phyloP scores from a whole-genome alignment of 129 eudicot genomes.

The Flaveria bidentis region DNA sequence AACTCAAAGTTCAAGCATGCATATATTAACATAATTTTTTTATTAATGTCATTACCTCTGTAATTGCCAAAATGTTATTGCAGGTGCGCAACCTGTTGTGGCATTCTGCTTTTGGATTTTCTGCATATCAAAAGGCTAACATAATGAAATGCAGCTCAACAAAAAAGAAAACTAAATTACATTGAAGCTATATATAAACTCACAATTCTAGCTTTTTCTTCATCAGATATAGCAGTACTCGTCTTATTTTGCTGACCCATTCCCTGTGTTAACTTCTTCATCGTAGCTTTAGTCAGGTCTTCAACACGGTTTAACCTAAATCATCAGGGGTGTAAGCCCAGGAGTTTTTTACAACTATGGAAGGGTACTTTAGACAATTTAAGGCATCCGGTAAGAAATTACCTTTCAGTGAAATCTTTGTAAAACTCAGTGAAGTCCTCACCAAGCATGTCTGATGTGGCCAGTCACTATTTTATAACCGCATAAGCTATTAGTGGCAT shows the following conservation, averaged over 20 bases:
- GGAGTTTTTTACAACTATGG: conserved; percentile 1
- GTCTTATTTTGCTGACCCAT: conserved; percentile 80
- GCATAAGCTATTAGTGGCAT: conserved; percentile 89
- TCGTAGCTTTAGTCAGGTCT: conserved; percentile 74
- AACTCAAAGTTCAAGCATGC: conserved; percentile 6
- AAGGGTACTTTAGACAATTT: conserved; percentile 6
- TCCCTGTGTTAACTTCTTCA: conserved; percentile 83
- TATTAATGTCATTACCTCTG: conserved; percentile 50
- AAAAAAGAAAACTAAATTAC: conserved; percentile 26
- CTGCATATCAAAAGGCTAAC: conserved; percentile 45
- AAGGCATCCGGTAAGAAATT: conserved; percentile 18
- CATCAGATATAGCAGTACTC: conserved; percentile 68
- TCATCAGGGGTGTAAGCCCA: conserved; percentile 20
- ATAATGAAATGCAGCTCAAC: conserved; percentile 37
- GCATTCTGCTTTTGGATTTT: conserved; percentile 80
- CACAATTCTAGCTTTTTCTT: conserved; percentile 73
- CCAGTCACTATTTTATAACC: conserved; percentile 96
- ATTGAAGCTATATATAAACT: conserved; percentile 46
- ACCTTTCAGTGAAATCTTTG: conserved; percentile 93
- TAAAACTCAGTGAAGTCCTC: conserved; percentile 85
- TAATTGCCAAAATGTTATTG: conserved; percentile 92
- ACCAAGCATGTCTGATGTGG: conserved; percentile 95
- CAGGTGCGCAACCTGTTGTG: conserved; percentile 79
- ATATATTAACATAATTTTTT: background rate
- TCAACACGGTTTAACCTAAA: conserved; percentile 77